These are phyloP conservation scores for Oryza brachyantha DNA, from an alignment of 176 grass and related monocot species.

Conservation along the genomic window DNA sequence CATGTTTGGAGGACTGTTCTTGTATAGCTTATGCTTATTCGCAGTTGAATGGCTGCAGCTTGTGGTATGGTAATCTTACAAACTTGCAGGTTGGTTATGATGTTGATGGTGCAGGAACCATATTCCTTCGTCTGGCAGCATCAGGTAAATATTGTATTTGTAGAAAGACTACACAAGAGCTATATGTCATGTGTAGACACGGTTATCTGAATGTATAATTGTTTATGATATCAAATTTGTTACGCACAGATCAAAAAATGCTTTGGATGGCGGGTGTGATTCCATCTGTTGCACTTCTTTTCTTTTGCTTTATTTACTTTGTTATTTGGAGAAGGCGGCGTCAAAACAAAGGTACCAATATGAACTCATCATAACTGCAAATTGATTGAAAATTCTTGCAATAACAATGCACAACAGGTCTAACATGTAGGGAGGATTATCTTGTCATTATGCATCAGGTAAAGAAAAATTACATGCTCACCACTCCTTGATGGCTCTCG, in stretches of 20 bases:
- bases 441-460: slow-evolving; percentile 17
- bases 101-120: background rate
- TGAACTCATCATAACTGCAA: background rate
- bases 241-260: slow-evolving; percentile 24
- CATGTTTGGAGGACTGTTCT: slow-evolving; percentile 15
- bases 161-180: background rate
- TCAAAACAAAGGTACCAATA: slow-evolving; percentile 26
- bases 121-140: slow-evolving; percentile 39
- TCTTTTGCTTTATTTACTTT: slow-evolving; percentile 13
- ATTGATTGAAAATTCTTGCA: background rate
- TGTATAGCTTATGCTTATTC: slow-evolving; percentile 51
- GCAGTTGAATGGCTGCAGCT: background rate
- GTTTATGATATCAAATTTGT: background rate
- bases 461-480: slow-evolving; percentile 13
- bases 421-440: background rate
- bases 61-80: slow-evolving; percentile 35
- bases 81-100: slow-evolving; percentile 15
- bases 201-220: background rate
- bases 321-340: slow-evolving; percentile 26
- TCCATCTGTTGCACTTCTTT: slow-evolving; percentile 20
- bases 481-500: background rate
- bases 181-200: background rate
- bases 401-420: background rate
- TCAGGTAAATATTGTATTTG: slow-evolving; percentile 25
- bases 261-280: slow-evolving; percentile 22